A percentile compares a stretch with the other conserved stretches of the same genome.
phyloP scores from a whole-genome alignment of 805 yeast genomes.

The Yueomyces sp. region DNA sequence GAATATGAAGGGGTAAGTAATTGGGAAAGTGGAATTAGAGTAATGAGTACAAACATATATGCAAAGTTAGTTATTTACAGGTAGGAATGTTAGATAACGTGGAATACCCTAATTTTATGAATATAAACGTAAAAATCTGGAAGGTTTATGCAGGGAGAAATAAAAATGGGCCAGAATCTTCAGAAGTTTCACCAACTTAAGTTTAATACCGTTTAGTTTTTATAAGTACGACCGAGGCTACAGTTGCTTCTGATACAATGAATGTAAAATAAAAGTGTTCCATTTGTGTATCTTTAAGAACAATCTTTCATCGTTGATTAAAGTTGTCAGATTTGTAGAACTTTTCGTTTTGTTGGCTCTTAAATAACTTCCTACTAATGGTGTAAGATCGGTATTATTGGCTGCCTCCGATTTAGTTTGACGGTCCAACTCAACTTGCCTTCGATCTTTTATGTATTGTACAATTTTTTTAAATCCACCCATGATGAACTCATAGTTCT shows the following conservation, averaged over 20 bases:
- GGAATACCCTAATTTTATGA: too few species aligned
- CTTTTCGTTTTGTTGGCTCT: constrained; percentile 42
- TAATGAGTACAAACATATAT: too few species aligned
- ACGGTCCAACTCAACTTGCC: constrained; percentile 15
- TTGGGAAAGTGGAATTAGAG: too few species aligned
- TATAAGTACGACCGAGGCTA: not conserved
- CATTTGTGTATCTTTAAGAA: constrained; percentile 46
- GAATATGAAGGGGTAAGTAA: too few species aligned
- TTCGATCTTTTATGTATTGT: constrained; percentile 22
- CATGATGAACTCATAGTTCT: constrained; percentile 40
- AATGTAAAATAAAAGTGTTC: constrained; percentile 39
- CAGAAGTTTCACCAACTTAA: too few species aligned
- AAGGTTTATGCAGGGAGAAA: too few species aligned
- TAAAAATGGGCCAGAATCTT: too few species aligned
- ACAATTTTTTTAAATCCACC: constrained; percentile 30
- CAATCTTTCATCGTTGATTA: constrained; percentile 41
- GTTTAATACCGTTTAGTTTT: too few species aligned
- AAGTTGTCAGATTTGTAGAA: constrained; percentile 41
- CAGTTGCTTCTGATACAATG: constrained; percentile 1
- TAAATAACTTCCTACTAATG: constrained; percentile 30
- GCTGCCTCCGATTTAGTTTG: constrained; percentile 17
- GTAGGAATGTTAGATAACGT: too few species aligned
- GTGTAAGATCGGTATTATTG: constrained; percentile 27
- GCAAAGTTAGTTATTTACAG: too few species aligned
- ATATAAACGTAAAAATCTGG: too few species aligned